A percentile compares a stretch with the other conserved stretches of the same genome.
Conservation (phyloP, 768 basidiomycete genomes). For the Cyathus striatus region DNA sequence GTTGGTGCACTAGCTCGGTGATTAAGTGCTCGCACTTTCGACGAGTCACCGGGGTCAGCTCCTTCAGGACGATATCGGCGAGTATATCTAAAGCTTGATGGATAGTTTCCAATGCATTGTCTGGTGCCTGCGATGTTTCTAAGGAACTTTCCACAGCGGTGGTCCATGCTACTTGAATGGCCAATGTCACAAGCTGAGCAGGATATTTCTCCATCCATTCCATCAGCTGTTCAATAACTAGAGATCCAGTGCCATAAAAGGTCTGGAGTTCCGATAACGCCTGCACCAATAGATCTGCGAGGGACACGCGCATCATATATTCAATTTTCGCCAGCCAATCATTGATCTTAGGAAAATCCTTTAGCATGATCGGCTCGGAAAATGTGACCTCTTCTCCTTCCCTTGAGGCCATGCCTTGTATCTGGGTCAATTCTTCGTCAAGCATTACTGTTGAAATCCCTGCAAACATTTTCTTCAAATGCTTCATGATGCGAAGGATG, state of each 20-base stretch:
- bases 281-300: conserved; percentile 76
- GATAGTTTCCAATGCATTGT: conserved; percentile 68
- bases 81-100: conserved; percentile 85
- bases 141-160: conserved; percentile 70
- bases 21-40: conserved; percentile 98
- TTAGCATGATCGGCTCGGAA: conserved; percentile 75
- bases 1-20: conserved; percentile 96
- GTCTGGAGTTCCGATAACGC: conserved; percentile 75
- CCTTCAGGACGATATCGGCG: conserved; percentile 93
- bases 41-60: conserved; percentile 85
- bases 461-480: conserved; percentile 99
- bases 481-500: conserved; percentile 96
- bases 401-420: conserved; percentile 90
- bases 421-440: conserved; percentile 83
- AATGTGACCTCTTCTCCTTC: conserved; percentile 95
- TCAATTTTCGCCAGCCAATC: conserved; percentile 96
- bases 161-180: conserved; percentile 95
- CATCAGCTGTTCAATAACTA: conserved; percentile 70
- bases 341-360: conserved; percentile 96
- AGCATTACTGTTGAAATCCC: conserved; percentile 87
- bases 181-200: conserved; percentile 94
- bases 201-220: conserved; percentile 92
- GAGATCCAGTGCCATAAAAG: conserved; percentile 69
- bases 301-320: conserved; percentile 85
- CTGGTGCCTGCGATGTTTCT: conserved; percentile 48